A percentile compares a stretch with the other conserved stretches of the same genome.
These are phyloP conservation scores for Sporisorium sorghi DNA, from an alignment of 1,284 basidiomycete species.

Conservation along the genomic window DNA sequence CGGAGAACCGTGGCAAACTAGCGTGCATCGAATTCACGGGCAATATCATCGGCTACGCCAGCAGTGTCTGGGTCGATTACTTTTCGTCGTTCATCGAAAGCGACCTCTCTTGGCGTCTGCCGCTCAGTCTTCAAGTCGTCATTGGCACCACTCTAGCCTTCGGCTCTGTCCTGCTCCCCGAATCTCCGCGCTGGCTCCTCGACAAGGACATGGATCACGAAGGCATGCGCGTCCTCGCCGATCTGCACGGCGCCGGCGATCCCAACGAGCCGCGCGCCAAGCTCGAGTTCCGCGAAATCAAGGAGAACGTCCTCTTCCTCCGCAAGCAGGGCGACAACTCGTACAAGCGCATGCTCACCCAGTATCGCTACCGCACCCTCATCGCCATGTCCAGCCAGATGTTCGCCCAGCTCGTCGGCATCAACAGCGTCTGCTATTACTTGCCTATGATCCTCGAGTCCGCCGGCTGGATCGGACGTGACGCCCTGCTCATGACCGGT, in stretches of 20 bases:
- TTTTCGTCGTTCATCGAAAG: slow-evolving; percentile 80
- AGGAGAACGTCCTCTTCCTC: slow-evolving; percentile 75
- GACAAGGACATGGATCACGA: slow-evolving; percentile 87
- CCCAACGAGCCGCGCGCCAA: slow-evolving; percentile 79
- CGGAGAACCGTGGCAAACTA: slow-evolving; percentile 76
- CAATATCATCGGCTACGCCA: slow-evolving; percentile 88
- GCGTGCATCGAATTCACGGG: slow-evolving; percentile 97
- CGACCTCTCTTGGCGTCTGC: slow-evolving; percentile 70
- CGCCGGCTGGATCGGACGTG: slow-evolving; percentile 96
- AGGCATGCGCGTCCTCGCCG: slow-evolving; percentile 87
- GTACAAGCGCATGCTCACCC: slow-evolving; percentile 86
- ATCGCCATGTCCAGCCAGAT: slow-evolving; percentile 98
- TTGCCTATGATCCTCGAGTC: slow-evolving; percentile 73
- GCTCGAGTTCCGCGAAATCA: slow-evolving; percentile 92
- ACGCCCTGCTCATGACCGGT: slow-evolving; percentile 96
- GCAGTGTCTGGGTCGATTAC: slow-evolving; percentile 84
- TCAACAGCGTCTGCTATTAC: slow-evolving; percentile 88
- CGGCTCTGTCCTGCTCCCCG: slow-evolving; percentile 88
- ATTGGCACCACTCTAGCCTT: slow-evolving; percentile 85
- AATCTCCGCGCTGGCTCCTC: slow-evolving; percentile 94
- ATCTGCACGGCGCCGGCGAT: slow-evolving; percentile 84
- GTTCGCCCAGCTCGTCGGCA: slow-evolving; percentile 82
- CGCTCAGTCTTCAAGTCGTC: slow-evolving; percentile 72
- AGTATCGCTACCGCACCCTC: slow-evolving; percentile 87
- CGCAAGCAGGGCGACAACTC: slow-evolving; percentile 76